A percentile compares a stretch with the other conserved stretches of the same genome.
Evolutionary conservation across 176 grass and related monocot species (phyloP).

Genomic region (Guadua angustifolia): DNA sequence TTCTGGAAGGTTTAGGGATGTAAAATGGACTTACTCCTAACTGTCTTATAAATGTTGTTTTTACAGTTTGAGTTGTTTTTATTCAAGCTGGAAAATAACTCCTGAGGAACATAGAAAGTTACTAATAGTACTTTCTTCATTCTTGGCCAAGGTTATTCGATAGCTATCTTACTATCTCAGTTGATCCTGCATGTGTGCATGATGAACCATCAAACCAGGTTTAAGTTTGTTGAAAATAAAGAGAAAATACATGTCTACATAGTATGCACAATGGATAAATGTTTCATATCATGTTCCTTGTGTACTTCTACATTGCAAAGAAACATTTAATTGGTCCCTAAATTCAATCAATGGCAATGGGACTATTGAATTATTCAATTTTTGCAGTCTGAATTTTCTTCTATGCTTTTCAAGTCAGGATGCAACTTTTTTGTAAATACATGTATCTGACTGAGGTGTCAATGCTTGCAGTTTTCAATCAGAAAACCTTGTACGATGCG

Average conservation of each 20-base stretch:
- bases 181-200: neutral
- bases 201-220: neutral
- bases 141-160: neutral
- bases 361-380: neutral
- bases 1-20: too few relatives aligned
- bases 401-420: neutral
- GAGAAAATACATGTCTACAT: neutral
- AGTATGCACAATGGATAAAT: neutral
- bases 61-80: neutral
- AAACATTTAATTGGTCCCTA: neutral
- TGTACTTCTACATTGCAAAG: neutral
- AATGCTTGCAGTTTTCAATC: slow-evolving; percentile 75
- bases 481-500: slow-evolving; percentile 92
- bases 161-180: neutral
- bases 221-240: neutral
- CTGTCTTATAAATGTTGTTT: neutral
- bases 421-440: neutral
- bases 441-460: slow-evolving; percentile 4
- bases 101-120: neutral
- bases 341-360: neutral
- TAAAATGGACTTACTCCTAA: too few relatives aligned
- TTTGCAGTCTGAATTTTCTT: neutral
- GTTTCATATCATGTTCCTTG: neutral
- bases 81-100: neutral
- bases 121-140: neutral